phyloP scores from a whole-genome alignment of 2,329 filamentous ascomycete species.

The Hawksworthiomyces lignivorus region DNA sequence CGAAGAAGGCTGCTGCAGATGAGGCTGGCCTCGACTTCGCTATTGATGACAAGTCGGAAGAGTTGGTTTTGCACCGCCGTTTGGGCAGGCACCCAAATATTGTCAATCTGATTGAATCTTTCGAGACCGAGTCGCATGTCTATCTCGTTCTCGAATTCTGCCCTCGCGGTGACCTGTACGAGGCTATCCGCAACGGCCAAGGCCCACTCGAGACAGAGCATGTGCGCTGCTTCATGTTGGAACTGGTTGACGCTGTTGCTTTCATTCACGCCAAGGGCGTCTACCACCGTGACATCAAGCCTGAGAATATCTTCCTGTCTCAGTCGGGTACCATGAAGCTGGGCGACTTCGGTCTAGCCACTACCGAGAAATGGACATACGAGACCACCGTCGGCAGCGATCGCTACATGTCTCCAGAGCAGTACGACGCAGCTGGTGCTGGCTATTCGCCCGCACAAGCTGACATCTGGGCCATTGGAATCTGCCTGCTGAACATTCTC shows the following conservation, averaged over 20 bases:
- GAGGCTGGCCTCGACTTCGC: slow-evolving; percentile 57
- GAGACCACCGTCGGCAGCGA: slow-evolving; percentile 95
- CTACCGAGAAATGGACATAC: slow-evolving; percentile 79
- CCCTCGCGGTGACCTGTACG: slow-evolving; percentile 90
- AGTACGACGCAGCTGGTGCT: slow-evolving; percentile 79
- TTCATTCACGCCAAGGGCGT: slow-evolving; percentile 87
- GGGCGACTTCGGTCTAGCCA: slow-evolving; percentile 91
- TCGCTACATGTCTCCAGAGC: slow-evolving; percentile 98
- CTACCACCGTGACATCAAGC: slow-evolving; percentile 97
- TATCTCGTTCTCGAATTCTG: slow-evolving; percentile 96
- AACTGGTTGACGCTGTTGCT: slow-evolving; percentile 81
- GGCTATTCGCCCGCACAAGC: slow-evolving; percentile 92
- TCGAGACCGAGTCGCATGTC: slow-evolving; percentile 83
- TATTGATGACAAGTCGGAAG: slow-evolving; percentile 76
- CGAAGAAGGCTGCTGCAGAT: slow-evolving; percentile 63
- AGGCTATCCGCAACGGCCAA: slow-evolving; percentile 83
- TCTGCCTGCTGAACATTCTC: slow-evolving; percentile 91
- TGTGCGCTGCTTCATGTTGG: slow-evolving; percentile 93
- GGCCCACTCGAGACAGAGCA: slow-evolving; percentile 93
- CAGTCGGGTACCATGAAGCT: slow-evolving; percentile 87
- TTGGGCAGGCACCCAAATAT: slow-evolving; percentile 81
- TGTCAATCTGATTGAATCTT: slow-evolving; percentile 84
- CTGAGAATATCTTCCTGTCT: slow-evolving; percentile 95
- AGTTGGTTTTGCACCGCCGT: slow-evolving; percentile 69
- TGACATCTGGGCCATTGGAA: slow-evolving; percentile 94